Evolutionary conservation across 257 asterid species (phyloP).

Genomic region (Lithospermum erythrorhizon): DNA sequence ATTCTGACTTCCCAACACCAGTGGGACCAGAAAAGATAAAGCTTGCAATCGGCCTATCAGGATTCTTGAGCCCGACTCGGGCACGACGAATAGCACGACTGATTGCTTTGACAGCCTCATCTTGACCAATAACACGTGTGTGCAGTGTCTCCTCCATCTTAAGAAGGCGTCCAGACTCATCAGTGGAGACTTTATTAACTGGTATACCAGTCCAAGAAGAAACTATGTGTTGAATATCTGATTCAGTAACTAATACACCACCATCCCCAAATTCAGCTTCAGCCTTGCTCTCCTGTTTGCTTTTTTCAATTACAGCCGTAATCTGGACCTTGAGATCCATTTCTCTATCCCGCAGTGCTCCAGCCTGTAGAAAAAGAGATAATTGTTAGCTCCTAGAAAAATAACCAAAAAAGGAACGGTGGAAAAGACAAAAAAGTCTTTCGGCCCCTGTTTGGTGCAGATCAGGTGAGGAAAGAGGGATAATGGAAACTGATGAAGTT

Average conservation of each 20-base stretch:
- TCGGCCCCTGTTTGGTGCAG: too few species aligned
- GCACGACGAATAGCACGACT: conserved; percentile 67
- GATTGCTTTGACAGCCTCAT: conserved; percentile 51
- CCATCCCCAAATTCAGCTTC: conserved; percentile 73
- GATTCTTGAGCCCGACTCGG: conserved; percentile 53
- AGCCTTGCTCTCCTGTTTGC: conserved; percentile 87
- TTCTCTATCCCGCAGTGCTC: conserved; percentile 92
- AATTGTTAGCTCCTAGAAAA: too few species aligned
- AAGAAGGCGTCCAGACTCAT: conserved; percentile 87
- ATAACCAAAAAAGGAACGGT: too few species aligned
- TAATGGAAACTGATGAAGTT: too few species aligned
- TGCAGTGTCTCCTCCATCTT: conserved; percentile 94
- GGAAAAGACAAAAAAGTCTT: too few species aligned
- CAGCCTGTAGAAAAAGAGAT: conserved; percentile 45
- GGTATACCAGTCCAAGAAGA: conserved; percentile 98
- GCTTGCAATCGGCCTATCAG: conserved; percentile 51
- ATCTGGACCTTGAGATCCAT: conserved; percentile 93
- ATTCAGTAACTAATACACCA: conserved; percentile 82
- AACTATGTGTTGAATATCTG: conserved; percentile 88
- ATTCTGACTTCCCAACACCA: conserved; percentile 57
- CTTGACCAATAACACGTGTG: conserved; percentile 44
- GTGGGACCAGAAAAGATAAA: conserved; percentile 56
- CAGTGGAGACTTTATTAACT: conserved; percentile 81
- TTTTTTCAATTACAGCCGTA: conserved; percentile 67
- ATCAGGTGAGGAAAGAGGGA: too few species aligned